Base-by-base conservation (phyloP, 2,329 filamentous ascomycete species). In the Xylariales sp. region DNA sequence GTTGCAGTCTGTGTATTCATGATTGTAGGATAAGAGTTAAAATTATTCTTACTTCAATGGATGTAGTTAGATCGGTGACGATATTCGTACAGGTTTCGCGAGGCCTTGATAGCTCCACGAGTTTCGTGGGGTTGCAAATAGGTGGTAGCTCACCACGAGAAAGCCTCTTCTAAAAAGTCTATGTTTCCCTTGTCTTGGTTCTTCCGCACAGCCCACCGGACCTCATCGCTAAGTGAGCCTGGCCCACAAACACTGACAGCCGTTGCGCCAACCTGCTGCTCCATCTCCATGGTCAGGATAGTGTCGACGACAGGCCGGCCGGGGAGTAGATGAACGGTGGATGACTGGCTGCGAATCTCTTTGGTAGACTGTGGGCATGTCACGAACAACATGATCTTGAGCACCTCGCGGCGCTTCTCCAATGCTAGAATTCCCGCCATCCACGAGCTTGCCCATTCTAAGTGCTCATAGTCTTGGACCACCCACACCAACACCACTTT, bases 321-420 rank as follows among this genome's bases (percentile, higher is more conserved):
- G 5, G 85, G 85, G 70, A 88, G 88, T 85, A 90, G 90, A 58
- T 89, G 85, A 11, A 91, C 85, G 14, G 82, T 88, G 1, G 81
- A 75, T 24, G 78, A 84, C 3, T 85, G 85, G 49, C 80, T 85
- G 66, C 88, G 83, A 37, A 89, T 88, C 61, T 89, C 85, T 68
- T 88, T 88, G 32, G 81, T 88, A 33, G 80, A 85, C 28, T 82
- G 72, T 5, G 83, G 85, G 40, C 84, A 70, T 47, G 80, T 87
- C 50, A 90, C 82, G 58, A 89, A 90, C 38, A 90, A 76, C 66
- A 88, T 77, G 59, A 90, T 85, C 47, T 81, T 80, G 38, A 90
- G 70, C 36, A 85, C 74, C 42, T 89, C 85, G 40, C 85, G 76
- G 34, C 85, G 78, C 57, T 74, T 78, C 40, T 86, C 82, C 80